Conservation (phyloP, 1,139 yeast genomes). For the Suhomyces bokatorum region DNA sequence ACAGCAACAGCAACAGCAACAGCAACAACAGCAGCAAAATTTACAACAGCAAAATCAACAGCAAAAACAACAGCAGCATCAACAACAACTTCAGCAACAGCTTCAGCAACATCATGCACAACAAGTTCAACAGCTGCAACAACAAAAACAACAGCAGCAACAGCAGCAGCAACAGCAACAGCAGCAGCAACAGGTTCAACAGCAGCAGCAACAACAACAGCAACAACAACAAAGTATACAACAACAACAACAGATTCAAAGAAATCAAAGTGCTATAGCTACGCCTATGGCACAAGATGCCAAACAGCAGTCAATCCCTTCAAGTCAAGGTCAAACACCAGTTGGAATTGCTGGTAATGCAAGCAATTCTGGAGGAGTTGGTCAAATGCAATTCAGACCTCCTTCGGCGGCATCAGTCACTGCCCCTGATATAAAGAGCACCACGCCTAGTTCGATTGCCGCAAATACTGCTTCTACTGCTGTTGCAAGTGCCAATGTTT, state of each 20-base stretch:
- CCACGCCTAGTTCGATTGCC: neutral
- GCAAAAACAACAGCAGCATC: slow-evolving; percentile 13
- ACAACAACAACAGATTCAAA: slow-evolving; percentile 7
- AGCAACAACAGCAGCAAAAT: neutral
- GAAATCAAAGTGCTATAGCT: neutral
- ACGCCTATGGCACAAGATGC: slow-evolving; percentile 2
- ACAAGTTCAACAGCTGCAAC: slow-evolving; percentile 5
- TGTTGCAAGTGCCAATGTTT: slow-evolving; percentile 3
- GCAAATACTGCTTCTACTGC: slow-evolving; percentile 21
- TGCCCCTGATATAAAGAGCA: slow-evolving; percentile 1
- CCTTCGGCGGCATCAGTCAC: slow-evolving; percentile 11
- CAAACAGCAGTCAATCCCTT: slow-evolving; percentile 3
- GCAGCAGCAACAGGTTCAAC: slow-evolving; percentile 7
- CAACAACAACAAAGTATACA: neutral
- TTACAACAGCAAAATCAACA: neutral
- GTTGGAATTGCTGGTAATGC: neutral
- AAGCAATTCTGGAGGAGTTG: slow-evolving; percentile 2
- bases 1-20: slow-evolving; percentile 9
- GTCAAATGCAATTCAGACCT: slow-evolving; percentile 4
- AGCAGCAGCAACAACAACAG: slow-evolving; percentile 13
- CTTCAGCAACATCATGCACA: slow-evolving; percentile 4
- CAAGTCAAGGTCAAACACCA: slow-evolving; percentile 10
- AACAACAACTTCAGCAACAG: neutral
- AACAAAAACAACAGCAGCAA: slow-evolving; percentile 13
- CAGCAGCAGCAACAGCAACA: neutral